Evolutionary conservation across 208 protist genomes (phyloP).

Genomic region (Crithidia brevicula): DNA sequence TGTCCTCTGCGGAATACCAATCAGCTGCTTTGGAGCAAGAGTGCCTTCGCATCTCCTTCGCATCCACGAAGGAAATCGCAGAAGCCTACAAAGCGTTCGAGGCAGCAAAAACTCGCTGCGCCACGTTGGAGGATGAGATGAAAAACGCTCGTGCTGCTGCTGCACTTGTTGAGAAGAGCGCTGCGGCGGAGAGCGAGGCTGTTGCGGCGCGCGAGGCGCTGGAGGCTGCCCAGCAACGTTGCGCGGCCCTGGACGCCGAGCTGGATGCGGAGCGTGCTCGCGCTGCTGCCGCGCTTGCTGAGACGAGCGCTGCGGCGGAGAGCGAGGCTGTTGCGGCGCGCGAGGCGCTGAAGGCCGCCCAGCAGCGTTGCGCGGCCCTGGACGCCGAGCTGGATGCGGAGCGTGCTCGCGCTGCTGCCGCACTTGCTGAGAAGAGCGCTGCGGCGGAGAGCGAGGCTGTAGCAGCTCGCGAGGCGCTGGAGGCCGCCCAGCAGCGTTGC

Average conservation of each 20-base stretch:
- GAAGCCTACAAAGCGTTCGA: background rate
- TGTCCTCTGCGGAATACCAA: background rate
- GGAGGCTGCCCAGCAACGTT: background rate
- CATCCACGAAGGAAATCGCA: background rate
- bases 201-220: background rate
- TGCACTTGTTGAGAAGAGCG: slow-evolving; percentile 17
- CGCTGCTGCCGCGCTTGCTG: background rate
- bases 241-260: background rate
- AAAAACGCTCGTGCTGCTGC: background rate
- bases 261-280: slow-evolving; percentile 1
- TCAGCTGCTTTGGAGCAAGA: background rate
- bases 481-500: background rate
- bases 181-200: slow-evolving; percentile 15
- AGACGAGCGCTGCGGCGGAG: background rate
- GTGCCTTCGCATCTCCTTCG: background rate
- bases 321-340: background rate
- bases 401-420: background rate
- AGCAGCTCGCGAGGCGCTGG: slow-evolving; percentile 5
- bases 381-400: background rate
- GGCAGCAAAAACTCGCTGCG: background rate
- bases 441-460: background rate
- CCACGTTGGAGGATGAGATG: background rate
- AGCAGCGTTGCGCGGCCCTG: background rate
- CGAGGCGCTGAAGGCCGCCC: slow-evolving; percentile 4
- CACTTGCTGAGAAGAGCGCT: background rate